Conservation (phyloP, 352 stramenopile species). For the Globisporangium emineosum region DNA sequence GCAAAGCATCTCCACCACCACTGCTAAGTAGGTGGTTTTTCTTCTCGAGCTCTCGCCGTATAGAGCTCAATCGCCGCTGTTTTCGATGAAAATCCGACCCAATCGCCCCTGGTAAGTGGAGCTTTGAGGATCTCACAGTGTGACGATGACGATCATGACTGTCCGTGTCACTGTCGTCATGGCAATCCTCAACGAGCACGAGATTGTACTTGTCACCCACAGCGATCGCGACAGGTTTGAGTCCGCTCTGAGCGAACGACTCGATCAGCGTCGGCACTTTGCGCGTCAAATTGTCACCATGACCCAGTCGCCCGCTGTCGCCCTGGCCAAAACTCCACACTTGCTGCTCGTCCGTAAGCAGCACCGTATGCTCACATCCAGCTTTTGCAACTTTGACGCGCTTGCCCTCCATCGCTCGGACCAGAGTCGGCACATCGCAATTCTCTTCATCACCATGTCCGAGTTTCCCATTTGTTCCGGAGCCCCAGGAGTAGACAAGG, state of each 20-base stretch:
- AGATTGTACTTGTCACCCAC: slow-evolving; percentile 88
- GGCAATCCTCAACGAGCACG: slow-evolving; percentile 49
- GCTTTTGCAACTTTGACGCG: slow-evolving; percentile 66
- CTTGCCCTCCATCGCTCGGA: slow-evolving; percentile 47
- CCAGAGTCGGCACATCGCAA: slow-evolving; percentile 52
- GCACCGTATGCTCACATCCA: slow-evolving; percentile 76
- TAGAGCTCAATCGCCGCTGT: neutral
- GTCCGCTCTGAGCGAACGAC: slow-evolving; percentile 38
- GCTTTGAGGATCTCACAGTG: neutral
- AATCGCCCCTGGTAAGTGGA: neutral
- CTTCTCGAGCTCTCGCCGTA: slow-evolving; percentile 13
- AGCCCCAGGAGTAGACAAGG: slow-evolving; percentile 75
- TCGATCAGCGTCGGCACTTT: slow-evolving; percentile 66
- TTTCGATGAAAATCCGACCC: slow-evolving; percentile 1
- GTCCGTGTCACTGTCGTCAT: neutral
- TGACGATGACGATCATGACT: neutral
- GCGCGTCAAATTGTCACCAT: slow-evolving; percentile 59
- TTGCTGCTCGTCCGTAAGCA: slow-evolving; percentile 54
- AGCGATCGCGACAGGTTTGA: slow-evolving; percentile 69
- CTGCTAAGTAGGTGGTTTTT: neutral
- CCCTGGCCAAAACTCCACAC: slow-evolving; percentile 82
- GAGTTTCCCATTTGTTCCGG: slow-evolving; percentile 77
- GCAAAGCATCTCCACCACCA: too few species aligned
- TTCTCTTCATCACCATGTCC: slow-evolving; percentile 82
- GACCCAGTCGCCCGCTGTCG: slow-evolving; percentile 74